Base-by-base conservation (phyloP, 495 filamentous ascomycete genomes). In the Friedmanniomyces endolithicus region DNA sequence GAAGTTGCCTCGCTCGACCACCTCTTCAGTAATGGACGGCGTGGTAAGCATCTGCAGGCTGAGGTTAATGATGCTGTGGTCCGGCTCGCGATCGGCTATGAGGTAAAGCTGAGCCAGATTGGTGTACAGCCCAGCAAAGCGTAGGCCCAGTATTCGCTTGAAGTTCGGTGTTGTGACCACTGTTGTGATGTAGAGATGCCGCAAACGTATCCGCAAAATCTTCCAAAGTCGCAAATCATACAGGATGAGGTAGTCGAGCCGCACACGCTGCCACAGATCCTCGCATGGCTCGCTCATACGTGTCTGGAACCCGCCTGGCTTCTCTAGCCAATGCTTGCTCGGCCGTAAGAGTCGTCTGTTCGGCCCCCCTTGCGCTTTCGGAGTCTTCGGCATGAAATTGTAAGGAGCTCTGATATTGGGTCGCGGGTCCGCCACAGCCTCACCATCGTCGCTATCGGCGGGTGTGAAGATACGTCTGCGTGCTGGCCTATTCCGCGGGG, bases 221-320 rank as follows among this genome's bases (percentile, higher is more conserved):
- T 99, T 99, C 92, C 92, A 99, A 70, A 99, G 74, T 50, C 92
- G 73, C 37, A 99, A 71, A 64, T 99, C 92, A 68, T 90, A 99
- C n/a, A 99, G 76, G 40, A 99, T 86, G 68, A 97, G 75, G 85
- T 86, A 95, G 67, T 99, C 92, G 3, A 99, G 73, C 31, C 92
- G 85, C 11, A 96, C 83, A 23, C 92, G 83, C 61, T 90, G 78
- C 67, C 84, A 85, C 33, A 96, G 69, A 63, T 99, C 84, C 63
- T 97, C 94, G 43, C 55, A 58, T 14, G 59, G 59, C 24, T 58
- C 59, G 22, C 27, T 55, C 17, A 50, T 33, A 14, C 50, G 34
- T 2, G 25, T 24, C 17, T 48, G 22, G 35, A 56, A 58, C 0
- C 74, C 78, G 14, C 74, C 71, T 1, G 92, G 88, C 25, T 82